Base-by-base conservation (phyloP, 1,284 basidiomycete genomes). In the Spongispora temasekensis region DNA sequence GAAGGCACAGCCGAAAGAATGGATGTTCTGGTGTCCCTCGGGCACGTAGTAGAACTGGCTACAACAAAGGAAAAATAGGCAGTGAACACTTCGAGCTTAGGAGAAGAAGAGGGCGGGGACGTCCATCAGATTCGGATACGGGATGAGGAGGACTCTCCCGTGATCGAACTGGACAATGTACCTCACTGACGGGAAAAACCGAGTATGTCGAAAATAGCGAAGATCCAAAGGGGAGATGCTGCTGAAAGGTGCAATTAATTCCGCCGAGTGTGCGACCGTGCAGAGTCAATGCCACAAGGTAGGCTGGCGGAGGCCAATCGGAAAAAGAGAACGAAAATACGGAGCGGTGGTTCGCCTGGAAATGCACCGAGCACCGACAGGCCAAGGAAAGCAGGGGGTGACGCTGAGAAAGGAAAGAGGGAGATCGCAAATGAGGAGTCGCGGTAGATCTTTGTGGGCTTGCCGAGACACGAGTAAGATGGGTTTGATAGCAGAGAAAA, bases 291-390 rank as follows among this genome's bases (percentile, higher is more conserved):
- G 64, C 70, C 71, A 76, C 73, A 71, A 71, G 70, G 68, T 63
- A 44, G 31, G 54, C 27, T 42, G 61, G 62, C 27, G 32, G 46
- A 53, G 46, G 53, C 74, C 63, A 74, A 75, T 73, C 73, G 70
- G 71, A 64, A 66, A 51, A 51, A 50, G 54, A 25, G 62, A 53
- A 60, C 58, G 58, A 70, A 64, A 70, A 62, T 65, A 75, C 73
- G 77, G 78, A 72, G 70, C 75, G 78, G n/a, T n/a, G n/a, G 74
- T 75, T 69, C 64, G 66, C 64, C 67, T 71, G 63, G 65, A 66
- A 69, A 74, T 72, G 71, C 64, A 63, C 66, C 67, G 68, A 66
- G 65, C 62, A 75, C 73, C 70, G 78, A 80, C 77, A 79, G 75
- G 76, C 60, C 68, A 68, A 72, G 62, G 68, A 71, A 68, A 68